phyloP scores from a whole-genome alignment of 371 early-diverging fungal genomes.

The Mortierella polycephala region DNA sequence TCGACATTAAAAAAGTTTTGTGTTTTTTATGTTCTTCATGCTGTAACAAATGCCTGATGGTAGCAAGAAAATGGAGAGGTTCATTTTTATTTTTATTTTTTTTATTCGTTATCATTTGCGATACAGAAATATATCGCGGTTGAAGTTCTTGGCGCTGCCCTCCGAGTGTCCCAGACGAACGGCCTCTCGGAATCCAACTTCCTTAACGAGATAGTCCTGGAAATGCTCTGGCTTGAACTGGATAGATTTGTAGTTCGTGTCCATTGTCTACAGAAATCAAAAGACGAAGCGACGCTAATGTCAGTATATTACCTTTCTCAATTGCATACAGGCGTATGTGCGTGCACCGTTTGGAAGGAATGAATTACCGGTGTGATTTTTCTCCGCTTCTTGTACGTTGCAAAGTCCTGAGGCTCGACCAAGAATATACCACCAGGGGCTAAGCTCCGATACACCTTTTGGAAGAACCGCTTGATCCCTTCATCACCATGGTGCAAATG shows the following conservation, averaged over 20 bases:
- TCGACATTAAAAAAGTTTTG: background rate
- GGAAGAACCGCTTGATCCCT: conserved; percentile 78
- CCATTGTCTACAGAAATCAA: conserved; percentile 35
- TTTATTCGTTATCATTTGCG: conserved; percentile 27
- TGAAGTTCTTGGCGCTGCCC: conserved; percentile 36
- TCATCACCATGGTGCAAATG: conserved; percentile 83
- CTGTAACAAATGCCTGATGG: background rate
- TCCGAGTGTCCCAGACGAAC: conserved; percentile 37
- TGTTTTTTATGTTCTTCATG: background rate
- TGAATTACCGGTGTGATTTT: conserved; percentile 52
- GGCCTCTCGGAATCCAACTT: conserved; percentile 54
- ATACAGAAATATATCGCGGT: conserved; percentile 36
- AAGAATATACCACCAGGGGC: conserved; percentile 72
- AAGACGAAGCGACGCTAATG: background rate
- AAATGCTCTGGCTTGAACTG: conserved; percentile 58
- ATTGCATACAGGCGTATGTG: background rate
- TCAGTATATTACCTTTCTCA: background rate
- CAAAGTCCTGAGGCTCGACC: conserved; percentile 78
- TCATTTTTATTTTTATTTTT: background rate
- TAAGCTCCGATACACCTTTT: conserved; percentile 66
- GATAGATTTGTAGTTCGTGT: conserved; percentile 42
- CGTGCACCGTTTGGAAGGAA: background rate
- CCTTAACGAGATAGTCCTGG: conserved; percentile 42
- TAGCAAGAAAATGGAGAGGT: background rate
- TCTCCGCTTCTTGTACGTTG: conserved; percentile 64